Percentiles rank a stretch among this genome's conserved stretches.
phyloP scores from a whole-genome alignment of 768 basidiomycete genomes.

The Xanthoconium purpureum region DNA sequence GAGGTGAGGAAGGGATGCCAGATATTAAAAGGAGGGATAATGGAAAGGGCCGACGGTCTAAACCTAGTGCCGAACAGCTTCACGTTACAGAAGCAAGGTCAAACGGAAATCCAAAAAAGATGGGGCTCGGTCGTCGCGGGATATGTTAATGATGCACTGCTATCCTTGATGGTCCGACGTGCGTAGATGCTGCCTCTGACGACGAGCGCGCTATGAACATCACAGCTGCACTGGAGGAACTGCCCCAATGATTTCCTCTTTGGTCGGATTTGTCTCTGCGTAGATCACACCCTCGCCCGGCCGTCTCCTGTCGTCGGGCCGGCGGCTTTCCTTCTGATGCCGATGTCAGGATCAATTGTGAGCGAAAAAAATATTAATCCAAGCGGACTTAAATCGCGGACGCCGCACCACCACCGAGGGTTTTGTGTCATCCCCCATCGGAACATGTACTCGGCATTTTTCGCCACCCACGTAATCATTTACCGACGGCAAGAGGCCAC shows the following conservation, averaged over 20 bases:
- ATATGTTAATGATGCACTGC: not conserved
- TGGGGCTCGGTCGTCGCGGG: not conserved
- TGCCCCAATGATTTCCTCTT: constrained; percentile 9
- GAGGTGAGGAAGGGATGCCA: not conserved
- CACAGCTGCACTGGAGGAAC: not conserved
- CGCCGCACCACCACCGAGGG: not conserved
- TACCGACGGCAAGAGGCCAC: constrained; percentile 26
- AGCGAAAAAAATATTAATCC: constrained; percentile 7
- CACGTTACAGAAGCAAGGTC: constrained; percentile 23
- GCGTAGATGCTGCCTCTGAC: constrained; percentile 4
- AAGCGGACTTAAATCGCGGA: not conserved
- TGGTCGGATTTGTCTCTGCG: constrained; percentile 21
- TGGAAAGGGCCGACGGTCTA: constrained; percentile 26
- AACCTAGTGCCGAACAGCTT: constrained; percentile 26
- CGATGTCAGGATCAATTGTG: constrained; percentile 22
- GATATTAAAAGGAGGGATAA: constrained; percentile 26
- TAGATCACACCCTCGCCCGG: constrained; percentile 27
- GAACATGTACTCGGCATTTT: constrained; percentile 19
- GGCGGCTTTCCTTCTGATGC: constrained; percentile 33
- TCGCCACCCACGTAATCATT: constrained; percentile 12
- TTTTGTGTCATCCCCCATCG: not conserved
- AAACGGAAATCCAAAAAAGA: constrained; percentile 20
- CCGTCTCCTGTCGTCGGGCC: constrained; percentile 30
- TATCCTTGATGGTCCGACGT: not conserved
- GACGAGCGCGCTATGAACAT: constrained; percentile 7